Conservation (phyloP, 2,329 filamentous ascomycete species). For the Exophiala alcalophila region DNA sequence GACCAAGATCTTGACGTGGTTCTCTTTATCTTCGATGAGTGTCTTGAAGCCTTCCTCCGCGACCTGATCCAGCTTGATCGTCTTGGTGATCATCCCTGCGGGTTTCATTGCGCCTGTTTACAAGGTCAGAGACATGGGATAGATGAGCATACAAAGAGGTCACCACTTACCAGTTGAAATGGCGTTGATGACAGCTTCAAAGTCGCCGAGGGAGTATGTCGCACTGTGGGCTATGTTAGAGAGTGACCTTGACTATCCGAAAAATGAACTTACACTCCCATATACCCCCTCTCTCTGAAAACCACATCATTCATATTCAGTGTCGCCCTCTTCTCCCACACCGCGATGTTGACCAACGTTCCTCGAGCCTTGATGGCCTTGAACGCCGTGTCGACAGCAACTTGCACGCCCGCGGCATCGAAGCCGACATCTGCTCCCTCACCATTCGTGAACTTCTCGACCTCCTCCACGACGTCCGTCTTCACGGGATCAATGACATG, state of each 20-base stretch:
- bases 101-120: conserved; percentile 30
- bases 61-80: conserved; percentile 32
- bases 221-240: conserved; percentile 31
- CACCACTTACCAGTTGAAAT: conserved; percentile 31
- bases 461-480: conserved; percentile 45
- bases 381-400: conserved; percentile 49
- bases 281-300: conserved; percentile 53
- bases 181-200: conserved; percentile 49
- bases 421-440: conserved; percentile 52
- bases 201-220: conserved; percentile 53
- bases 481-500: conserved; percentile 51
- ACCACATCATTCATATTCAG: conserved; percentile 52
- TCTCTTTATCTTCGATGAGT: conserved; percentile 36
- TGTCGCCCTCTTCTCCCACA: conserved; percentile 53
- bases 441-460: conserved; percentile 37
- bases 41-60: conserved; percentile 35
- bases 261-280: conserved; percentile 40
- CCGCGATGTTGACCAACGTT: conserved; percentile 55
- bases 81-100: conserved; percentile 33
- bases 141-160: no score
- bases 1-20: conserved; percentile 40
- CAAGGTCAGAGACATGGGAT: neutral
- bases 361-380: conserved; percentile 50
- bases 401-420: conserved; percentile 54
- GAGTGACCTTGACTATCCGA: neutral